These are phyloP conservation scores for Orbilia blumenaviensis DNA, from an alignment of 2,329 filamentous ascomycete species.

Conservation along the genomic window DNA sequence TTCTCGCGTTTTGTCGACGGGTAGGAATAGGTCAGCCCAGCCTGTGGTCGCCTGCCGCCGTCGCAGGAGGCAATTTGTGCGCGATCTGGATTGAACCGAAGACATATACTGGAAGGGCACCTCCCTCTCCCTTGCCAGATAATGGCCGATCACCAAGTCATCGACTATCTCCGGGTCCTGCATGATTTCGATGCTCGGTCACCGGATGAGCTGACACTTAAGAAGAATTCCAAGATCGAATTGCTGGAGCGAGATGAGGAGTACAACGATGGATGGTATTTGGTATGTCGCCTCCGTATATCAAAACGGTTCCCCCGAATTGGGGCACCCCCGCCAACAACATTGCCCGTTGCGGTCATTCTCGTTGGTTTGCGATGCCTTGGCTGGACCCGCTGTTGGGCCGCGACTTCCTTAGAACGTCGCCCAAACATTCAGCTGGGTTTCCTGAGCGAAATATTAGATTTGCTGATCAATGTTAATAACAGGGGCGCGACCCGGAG, in stretches of 20 bases:
- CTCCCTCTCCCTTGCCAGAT: conserved; percentile 38
- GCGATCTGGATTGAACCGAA: conserved; percentile 44
- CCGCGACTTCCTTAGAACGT: conserved; percentile 16
- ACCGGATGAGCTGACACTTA: conserved; percentile 88
- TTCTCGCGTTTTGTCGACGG: conserved; percentile 42
- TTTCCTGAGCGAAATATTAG: conserved; percentile 34
- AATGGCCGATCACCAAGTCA: conserved; percentile 45
- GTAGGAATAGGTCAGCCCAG: conserved; percentile 23
- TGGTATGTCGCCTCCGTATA: conserved; percentile 61
- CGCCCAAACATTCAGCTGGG: conserved; percentile 16
- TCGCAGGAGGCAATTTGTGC: conserved; percentile 46
- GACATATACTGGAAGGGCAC: conserved; percentile 42
- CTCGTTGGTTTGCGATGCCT: conserved; percentile 36
- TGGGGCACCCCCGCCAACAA: conserved; percentile 36
- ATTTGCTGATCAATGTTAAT: conserved; percentile 44
- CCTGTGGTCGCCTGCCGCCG: conserved; percentile 34
- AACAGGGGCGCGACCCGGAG: conserved; percentile 72
- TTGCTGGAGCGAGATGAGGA: conserved; percentile 86
- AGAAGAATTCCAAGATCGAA: conserved; percentile 84
- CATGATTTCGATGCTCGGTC: conserved; percentile 90
- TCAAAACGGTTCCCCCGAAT: conserved; percentile 33
- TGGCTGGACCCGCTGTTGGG: conserved; percentile 10
- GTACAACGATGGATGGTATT: conserved; percentile 87
- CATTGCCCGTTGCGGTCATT: conserved; percentile 45
- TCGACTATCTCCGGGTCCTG: conserved; percentile 55